Percentiles rank a stretch among this genome's conserved stretches.
These are phyloP conservation scores for Purshia tridentata DNA, from an alignment of 306 rosid genomes.

Conservation along the genomic window DNA sequence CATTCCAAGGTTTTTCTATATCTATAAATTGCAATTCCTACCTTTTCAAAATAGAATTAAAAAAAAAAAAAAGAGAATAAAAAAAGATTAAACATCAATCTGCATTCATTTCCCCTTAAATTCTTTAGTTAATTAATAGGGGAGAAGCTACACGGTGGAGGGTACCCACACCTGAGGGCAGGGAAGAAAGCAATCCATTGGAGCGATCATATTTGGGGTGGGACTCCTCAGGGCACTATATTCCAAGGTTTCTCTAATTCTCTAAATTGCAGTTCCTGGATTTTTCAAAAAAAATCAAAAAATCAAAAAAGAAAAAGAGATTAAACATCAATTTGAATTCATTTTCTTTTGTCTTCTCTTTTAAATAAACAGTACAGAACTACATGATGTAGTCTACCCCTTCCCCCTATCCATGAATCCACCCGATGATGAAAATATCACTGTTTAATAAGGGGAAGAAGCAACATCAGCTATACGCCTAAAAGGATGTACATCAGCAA, in stretches of 20 bases:
- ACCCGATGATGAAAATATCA: background rate
- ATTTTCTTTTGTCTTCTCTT: background rate
- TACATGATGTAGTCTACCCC: slow-evolving; percentile 2
- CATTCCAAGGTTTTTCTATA: background rate
- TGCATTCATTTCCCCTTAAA: background rate
- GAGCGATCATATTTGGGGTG: background rate
- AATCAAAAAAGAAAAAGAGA: too few relatives aligned
- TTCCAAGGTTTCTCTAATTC: slow-evolving; percentile 4
- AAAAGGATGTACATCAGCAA: too few relatives aligned
- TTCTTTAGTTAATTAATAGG: background rate
- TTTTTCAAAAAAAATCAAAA: background rate
- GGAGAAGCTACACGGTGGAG: background rate
- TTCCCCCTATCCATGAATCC: background rate
- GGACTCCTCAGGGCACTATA: background rate
- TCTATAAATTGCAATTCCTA: background rate
- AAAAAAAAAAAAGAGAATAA: too few relatives aligned
- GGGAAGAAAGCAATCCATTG: slow-evolving; percentile 6
- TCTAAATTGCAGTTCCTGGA: background rate
- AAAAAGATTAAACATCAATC: background rate
- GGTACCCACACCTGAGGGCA: background rate
- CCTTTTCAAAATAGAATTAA: background rate
- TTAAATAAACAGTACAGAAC: background rate
- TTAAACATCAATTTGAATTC: background rate
- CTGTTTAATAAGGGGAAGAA: too few relatives aligned
- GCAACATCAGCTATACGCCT: too few relatives aligned